Evolutionary conservation across 1,284 basidiomycete genomes (phyloP).

Genomic region (Cryptococcus sp.): DNA sequence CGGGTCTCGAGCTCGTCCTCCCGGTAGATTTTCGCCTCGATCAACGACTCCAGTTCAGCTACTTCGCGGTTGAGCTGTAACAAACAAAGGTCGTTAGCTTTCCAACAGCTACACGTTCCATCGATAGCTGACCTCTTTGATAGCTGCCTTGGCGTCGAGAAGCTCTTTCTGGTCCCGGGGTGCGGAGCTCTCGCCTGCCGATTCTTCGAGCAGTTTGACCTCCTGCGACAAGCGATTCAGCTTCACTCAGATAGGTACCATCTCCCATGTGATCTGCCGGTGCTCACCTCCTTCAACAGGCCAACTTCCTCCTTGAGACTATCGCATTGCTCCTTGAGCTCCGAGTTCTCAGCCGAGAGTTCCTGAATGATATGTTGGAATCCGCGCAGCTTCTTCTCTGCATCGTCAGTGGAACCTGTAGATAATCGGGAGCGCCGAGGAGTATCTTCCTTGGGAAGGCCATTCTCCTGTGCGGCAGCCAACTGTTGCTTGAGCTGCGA

Average conservation of each 20-base stretch:
- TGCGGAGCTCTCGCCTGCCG: constrained; percentile 18
- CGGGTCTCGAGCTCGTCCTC: constrained; percentile 92
- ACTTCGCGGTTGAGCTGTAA: constrained; percentile 83
- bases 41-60: constrained; percentile 79
- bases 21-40: constrained; percentile 91
- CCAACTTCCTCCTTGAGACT: constrained; percentile 74
- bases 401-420: constrained; percentile 29
- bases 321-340: constrained; percentile 67
- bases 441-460: constrained; percentile 6
- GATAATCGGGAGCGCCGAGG: constrained; percentile 7
- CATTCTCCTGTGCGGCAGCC: constrained; percentile 10
- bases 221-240: constrained; percentile 19
- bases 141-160: constrained; percentile 33
- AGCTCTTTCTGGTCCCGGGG: constrained; percentile 32
- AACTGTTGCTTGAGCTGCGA: constrained; percentile 25
- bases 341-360: constrained; percentile 75
- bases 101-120: background rate
- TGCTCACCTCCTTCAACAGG: constrained; percentile 61
- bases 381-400: constrained; percentile 47
- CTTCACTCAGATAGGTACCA: background rate
- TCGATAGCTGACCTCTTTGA: constrained; percentile 42
- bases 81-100: background rate
- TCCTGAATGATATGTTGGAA: constrained; percentile 77
- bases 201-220: constrained; percentile 43
- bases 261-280: background rate